Conservation (phyloP, 1,284 basidiomycete genomes). For the Ceratobasidium sp. region DNA sequence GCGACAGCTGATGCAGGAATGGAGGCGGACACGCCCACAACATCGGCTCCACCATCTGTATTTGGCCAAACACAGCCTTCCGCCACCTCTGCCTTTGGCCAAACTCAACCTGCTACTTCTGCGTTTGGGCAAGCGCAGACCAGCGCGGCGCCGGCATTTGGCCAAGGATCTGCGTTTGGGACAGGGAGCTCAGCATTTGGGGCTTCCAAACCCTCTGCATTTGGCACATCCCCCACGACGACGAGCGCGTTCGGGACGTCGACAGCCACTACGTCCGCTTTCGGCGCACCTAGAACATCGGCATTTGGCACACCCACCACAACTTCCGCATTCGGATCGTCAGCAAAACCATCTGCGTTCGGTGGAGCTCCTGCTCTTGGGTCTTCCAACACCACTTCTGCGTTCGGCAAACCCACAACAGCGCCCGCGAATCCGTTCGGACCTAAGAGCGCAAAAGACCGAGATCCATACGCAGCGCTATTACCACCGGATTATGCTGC, state of each 20-base stretch:
- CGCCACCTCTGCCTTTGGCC: constrained; percentile 53
- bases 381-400: constrained; percentile 45
- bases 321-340: constrained; percentile 47
- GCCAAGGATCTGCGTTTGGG: constrained; percentile 50
- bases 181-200: constrained; percentile 43
- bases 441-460: constrained; percentile 35
- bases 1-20: constrained; percentile 38
- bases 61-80: constrained; percentile 49
- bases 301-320: constrained; percentile 46
- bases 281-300: constrained; percentile 44
- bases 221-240: constrained; percentile 49
- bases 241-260: constrained; percentile 52
- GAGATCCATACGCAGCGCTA: constrained; percentile 66
- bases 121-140: constrained; percentile 50
- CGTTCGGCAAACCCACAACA: constrained; percentile 49
- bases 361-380: constrained; percentile 52
- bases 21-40: constrained; percentile 40
- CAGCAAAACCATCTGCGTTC: constrained; percentile 53
- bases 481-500: constrained; percentile 69
- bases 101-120: constrained; percentile 43
- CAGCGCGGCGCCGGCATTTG: constrained; percentile 50
- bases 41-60: constrained; percentile 18
- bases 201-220: constrained; percentile 48
- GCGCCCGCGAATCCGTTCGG: constrained; percentile 50
- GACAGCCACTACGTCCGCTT: constrained; percentile 45